Conservation (phyloP, 371 early-diverging fungal species). For the Saksenaea oblongispora region DNA sequence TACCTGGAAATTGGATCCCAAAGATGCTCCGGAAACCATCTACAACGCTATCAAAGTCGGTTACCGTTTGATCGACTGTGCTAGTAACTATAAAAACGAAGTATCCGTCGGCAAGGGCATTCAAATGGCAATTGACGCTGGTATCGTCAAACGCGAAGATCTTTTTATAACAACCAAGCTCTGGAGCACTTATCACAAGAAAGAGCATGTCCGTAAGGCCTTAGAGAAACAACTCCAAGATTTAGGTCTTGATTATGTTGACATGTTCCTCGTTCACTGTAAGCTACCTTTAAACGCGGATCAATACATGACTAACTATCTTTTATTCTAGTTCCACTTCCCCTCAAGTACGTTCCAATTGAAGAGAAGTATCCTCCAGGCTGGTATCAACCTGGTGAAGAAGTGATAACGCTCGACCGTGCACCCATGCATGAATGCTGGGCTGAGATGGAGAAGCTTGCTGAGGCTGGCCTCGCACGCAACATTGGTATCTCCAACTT, state of each 20-base stretch:
- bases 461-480: slow-evolving; percentile 23
- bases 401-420: slow-evolving; percentile 21
- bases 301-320: background rate
- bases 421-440: slow-evolving; percentile 40
- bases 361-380: slow-evolving; percentile 25
- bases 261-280: slow-evolving; percentile 65
- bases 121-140: slow-evolving; percentile 49
- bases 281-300: background rate
- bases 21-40: slow-evolving; percentile 24
- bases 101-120: slow-evolving; percentile 51
- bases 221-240: slow-evolving; percentile 52
- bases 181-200: slow-evolving; percentile 64
- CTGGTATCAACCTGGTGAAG: slow-evolving; percentile 28
- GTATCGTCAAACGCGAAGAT: slow-evolving; percentile 52
- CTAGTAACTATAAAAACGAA: slow-evolving; percentile 58
- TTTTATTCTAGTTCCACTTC: slow-evolving; percentile 23
- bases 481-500: slow-evolving; percentile 64
- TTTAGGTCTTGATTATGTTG: slow-evolving; percentile 67
- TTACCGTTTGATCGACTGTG: slow-evolving; percentile 33
- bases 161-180: slow-evolving; percentile 79
- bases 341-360: slow-evolving; percentile 29
- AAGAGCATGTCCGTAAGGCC: slow-evolving; percentile 50
- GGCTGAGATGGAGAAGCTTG: slow-evolving; percentile 32
- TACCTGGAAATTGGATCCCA: slow-evolving; percentile 38
- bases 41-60: slow-evolving; percentile 34